Evolutionary conservation across 768 basidiomycete genomes (phyloP).

Genomic region (Sporobolomyces pararoseus): DNA sequence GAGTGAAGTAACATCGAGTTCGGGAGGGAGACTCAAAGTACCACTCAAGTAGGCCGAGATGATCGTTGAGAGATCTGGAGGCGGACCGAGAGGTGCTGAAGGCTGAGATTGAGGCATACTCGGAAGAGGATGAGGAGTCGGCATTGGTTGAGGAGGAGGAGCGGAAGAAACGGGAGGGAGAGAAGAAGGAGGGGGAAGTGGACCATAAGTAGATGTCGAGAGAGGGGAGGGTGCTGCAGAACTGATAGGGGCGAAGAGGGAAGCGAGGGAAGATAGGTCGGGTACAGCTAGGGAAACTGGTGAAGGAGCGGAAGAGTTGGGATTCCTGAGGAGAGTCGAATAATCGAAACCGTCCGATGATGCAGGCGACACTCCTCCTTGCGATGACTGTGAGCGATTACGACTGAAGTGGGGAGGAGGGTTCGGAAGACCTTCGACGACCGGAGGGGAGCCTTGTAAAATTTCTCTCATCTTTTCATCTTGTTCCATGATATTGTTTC

Average conservation of each 20-base stretch:
- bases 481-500: conserved; percentile 18
- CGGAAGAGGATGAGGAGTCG: neutral
- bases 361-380: neutral
- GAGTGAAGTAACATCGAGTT: conserved; percentile 16
- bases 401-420: neutral
- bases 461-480: conserved; percentile 20
- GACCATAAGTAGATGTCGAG: neutral
- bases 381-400: neutral
- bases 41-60: conserved; percentile 12
- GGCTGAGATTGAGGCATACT: neutral
- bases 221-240: neutral
- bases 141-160: neutral
- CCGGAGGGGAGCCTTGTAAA: conserved; percentile 2
- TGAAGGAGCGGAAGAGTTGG: neutral
- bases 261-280: conserved; percentile 9
- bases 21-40: neutral
- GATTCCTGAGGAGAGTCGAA: neutral
- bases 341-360: conserved; percentile 12
- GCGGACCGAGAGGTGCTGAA: conserved; percentile 2
- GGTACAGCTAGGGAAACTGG: conserved; percentile 6
- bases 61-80: conserved; percentile 21
- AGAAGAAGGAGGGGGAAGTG: neutral
- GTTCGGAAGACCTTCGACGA: conserved; percentile 3
- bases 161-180: conserved; percentile 1
- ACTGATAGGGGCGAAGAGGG: neutral